These are phyloP conservation scores for Purpureocillium lavendulum DNA, from an alignment of 2,329 filamentous ascomycete genomes.

Conservation along the genomic window DNA sequence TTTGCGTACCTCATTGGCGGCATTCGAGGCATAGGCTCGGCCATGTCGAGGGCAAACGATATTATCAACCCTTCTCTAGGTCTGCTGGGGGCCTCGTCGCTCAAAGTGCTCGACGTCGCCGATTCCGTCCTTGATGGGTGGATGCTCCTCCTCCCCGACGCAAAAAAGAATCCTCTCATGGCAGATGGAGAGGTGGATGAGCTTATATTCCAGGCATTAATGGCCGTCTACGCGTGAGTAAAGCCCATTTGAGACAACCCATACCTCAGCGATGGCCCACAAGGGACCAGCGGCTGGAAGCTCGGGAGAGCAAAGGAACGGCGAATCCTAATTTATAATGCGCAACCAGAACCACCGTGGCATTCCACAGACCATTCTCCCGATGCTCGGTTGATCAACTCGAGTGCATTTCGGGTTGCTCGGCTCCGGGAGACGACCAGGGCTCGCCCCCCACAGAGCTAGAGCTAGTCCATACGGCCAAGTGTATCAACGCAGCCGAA, in stretches of 20 bases:
- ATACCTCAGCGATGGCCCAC: no score
- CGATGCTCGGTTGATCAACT: constrained; percentile 27
- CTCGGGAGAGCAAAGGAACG: no score
- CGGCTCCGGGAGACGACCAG: no score
- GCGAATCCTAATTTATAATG: no score
- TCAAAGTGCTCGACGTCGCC: constrained; percentile 19
- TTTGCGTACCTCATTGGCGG: constrained; percentile 57
- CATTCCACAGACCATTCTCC: constrained; percentile 29
- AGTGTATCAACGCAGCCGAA: constrained; percentile 26
- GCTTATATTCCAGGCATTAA: constrained; percentile 74
- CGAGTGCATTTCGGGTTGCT: constrained; percentile 24
- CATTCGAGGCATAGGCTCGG: constrained; percentile 22
- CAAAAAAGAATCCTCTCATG: constrained; percentile 21
- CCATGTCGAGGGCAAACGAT: constrained; percentile 26
- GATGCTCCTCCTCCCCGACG: constrained; percentile 25
- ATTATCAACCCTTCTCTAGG: constrained; percentile 16
- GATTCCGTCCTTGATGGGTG: constrained; percentile 29
- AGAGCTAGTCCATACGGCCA: constrained; percentile 24
- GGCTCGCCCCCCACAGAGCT: no score
- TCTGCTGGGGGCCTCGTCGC: constrained; percentile 13
- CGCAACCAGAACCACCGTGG: constrained; percentile 18
- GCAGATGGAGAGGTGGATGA: constrained; percentile 46
- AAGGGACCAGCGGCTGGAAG: no score
- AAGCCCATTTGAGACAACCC: no score
- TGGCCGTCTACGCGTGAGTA: constrained; percentile 51